Evolutionary conservation across 441 rosid species (phyloP).

Genomic region (Erodium chrysanthum): DNA sequence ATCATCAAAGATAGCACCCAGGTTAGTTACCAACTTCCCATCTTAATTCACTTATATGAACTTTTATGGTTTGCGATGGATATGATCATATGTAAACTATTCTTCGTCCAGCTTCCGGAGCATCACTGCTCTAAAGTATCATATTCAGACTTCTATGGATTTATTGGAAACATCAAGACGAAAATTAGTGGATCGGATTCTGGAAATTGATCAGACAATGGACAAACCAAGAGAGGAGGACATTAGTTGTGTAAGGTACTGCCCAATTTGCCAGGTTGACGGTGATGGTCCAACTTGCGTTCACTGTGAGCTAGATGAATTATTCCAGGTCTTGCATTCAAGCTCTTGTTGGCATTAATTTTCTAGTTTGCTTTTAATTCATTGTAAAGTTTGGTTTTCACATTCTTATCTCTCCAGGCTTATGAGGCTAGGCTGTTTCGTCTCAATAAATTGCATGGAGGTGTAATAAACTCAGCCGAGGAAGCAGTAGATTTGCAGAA

Average conservation of each 20-base stretch:
- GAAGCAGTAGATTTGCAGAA: constrained; percentile 68
- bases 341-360: not conserved
- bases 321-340: constrained; percentile 52
- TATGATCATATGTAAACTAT: constrained; percentile 15
- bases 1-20: constrained; percentile 43
- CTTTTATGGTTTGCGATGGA: constrained; percentile 12
- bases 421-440: constrained; percentile 89
- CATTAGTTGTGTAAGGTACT: constrained; percentile 60
- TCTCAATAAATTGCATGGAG: constrained; percentile 62
- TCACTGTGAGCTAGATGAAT: constrained; percentile 77
- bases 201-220: constrained; percentile 75
- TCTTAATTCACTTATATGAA: not conserved
- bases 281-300: constrained; percentile 77
- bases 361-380: not conserved
- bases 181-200: constrained; percentile 46
- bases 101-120: constrained; percentile 55
- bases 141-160: constrained; percentile 77
- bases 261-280: constrained; percentile 54
- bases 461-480: constrained; percentile 63
- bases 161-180: constrained; percentile 58
- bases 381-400: constrained; percentile 13
- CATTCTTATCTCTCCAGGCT: constrained; percentile 34
- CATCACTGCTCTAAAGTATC: constrained; percentile 61
- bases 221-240: constrained; percentile 72
- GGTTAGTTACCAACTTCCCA: constrained; percentile 35